Percentiles rank a stretch among this genome's conserved stretches.
These are phyloP conservation scores for Lodderomyces oxycetoniae DNA, from an alignment of 1,139 yeast species.

Conservation along the genomic window DNA sequence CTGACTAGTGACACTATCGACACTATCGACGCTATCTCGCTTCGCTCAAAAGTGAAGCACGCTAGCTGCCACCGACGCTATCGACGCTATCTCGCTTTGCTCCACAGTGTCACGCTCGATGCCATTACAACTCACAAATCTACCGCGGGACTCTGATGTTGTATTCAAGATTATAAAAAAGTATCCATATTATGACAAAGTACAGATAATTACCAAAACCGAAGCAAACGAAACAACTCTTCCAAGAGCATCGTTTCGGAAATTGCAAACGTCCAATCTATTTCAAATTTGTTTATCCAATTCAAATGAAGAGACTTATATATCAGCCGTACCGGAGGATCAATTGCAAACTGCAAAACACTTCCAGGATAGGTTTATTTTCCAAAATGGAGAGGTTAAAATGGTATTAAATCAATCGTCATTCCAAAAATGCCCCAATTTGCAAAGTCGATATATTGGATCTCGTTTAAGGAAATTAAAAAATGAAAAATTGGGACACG, in stretches of 20 bases:
- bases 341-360: constrained; percentile 1
- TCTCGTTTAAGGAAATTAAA: constrained; percentile 4
- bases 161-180: constrained; percentile 2
- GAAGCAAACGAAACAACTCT: not conserved
- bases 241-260: not conserved
- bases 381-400: constrained; percentile 1
- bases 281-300: not conserved
- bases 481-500: constrained; percentile 9
- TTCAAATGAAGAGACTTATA: not conserved
- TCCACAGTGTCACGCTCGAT: too few species aligned
- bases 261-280: not conserved
- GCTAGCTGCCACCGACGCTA: too few species aligned
- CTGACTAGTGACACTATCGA: too few species aligned
- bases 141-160: constrained; percentile 1
- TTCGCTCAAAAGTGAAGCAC: too few species aligned
- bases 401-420: constrained; percentile 6
- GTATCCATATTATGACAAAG: constrained; percentile 6
- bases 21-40: too few species aligned
- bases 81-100: too few species aligned
- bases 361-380: constrained; percentile 6
- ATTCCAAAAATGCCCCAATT: constrained; percentile 10
- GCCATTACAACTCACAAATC: constrained; percentile 1
- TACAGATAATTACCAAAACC: constrained; percentile 3
- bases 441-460: constrained; percentile 3
- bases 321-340: constrained; percentile 7